Base-by-base conservation (phyloP, 139 green algal species). In the Auxenochlorella protothecoides region DNA sequence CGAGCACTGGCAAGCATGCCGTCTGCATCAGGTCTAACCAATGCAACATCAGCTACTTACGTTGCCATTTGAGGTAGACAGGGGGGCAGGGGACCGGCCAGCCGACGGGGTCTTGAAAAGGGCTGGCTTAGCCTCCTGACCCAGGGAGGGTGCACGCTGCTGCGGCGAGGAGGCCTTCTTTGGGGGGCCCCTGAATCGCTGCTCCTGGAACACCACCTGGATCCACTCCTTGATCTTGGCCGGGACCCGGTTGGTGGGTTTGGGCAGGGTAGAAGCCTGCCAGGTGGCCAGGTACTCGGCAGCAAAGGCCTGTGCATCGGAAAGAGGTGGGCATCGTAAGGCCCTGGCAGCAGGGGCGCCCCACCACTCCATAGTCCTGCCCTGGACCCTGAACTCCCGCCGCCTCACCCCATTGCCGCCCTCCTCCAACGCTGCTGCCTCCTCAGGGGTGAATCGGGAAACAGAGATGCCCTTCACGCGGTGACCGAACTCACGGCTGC, bases 401-500 rank as follows among this genome's bases (percentile, higher is more conserved):
- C 57, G 57, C 57, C 57, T 62, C 57, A 95, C 88, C 84, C 78
- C 75, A 67, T 96, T 96, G 6, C 90, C 90, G 11, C 82, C 82
- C 3, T 73, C 57, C 61, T 88, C 54, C 55, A 96, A 68, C 2
- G 74, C 74, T 6, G 63, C 64, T 8, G 93, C 74, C 70, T 96
- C 90, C 7, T 96, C 87, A 3, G 81, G 66, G 44, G 84, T 88
- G 78, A 95, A 96, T 0, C 80, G 87, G 59, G 83, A 83, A 75
- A 94, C 87, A 5, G 84, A 88, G 1, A 96, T 66, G 8, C 85
- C 90, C 70, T 95, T 96, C 51, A 90, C 81, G 4, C 90, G 81
- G 70, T 96, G 90, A 1, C 81, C 83, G 64, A 89, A 88, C 62
- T 90, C 77, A 15, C 91, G 90, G 72, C 89, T 95, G 89, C 73